These are phyloP conservation scores for Rhodotorula sp. DNA, from an alignment of 1,284 basidiomycete species.

Conservation along the genomic window DNA sequence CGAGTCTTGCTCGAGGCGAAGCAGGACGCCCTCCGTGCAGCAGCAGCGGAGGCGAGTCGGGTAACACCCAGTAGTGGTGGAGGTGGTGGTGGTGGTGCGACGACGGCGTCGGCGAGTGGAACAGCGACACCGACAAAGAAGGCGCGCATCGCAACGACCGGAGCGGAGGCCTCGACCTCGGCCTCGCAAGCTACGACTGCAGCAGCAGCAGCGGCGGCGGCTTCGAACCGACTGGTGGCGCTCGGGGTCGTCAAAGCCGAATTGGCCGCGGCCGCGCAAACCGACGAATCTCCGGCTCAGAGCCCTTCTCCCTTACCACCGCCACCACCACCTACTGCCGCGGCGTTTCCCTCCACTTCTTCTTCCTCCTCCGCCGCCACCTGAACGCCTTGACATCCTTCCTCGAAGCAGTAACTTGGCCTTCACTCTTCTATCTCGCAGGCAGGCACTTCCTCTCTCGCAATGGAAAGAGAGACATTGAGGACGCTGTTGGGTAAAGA, in stretches of 20 bases:
- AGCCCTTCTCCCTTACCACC: neutral
- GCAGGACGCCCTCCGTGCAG: neutral
- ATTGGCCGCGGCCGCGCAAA: neutral
- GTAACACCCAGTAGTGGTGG: neutral
- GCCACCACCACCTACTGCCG: neutral
- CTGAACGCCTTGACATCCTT: no score
- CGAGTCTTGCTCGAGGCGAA: slow-evolving; percentile 14
- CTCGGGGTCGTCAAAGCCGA: slow-evolving; percentile 11
- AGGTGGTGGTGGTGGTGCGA: neutral
- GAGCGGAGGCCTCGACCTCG: neutral
- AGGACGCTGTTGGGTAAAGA: no score
- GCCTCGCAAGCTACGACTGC: neutral
- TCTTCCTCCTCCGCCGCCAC: neutral
- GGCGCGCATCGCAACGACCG: neutral
- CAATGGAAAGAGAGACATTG: no score
- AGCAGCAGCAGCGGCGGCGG: neutral
- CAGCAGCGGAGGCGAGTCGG: neutral
- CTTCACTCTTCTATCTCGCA: no score
- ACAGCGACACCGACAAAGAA: slow-evolving; percentile 5
- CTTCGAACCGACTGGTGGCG: slow-evolving; percentile 7
- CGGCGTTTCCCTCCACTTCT: neutral
- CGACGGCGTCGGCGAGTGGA: neutral
- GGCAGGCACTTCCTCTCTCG: no score
- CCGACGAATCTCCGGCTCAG: slow-evolving; percentile 4
- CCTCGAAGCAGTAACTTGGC: no score